Conservation (phyloP, 306 rosid genomes). For the Trifolium subterraneum region DNA sequence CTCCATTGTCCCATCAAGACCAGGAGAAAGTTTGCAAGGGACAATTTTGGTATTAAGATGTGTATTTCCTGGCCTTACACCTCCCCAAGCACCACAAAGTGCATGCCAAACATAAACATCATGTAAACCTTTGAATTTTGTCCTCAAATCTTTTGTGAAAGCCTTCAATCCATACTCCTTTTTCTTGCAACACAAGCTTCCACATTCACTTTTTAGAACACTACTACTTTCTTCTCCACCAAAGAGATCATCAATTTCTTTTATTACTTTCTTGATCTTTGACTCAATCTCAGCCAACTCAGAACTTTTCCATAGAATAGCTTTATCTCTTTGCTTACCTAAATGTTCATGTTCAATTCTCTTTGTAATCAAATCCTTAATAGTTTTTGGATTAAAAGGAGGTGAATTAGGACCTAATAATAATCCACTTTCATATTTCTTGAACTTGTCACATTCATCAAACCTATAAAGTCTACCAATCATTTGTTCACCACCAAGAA, state of each 20-base stretch:
- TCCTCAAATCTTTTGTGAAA: slow-evolving; percentile 74
- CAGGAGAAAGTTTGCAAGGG: slow-evolving; percentile 73
- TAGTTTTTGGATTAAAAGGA: slow-evolving; percentile 61
- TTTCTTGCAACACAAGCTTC: slow-evolving; percentile 31
- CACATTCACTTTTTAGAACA: slow-evolving; percentile 21
- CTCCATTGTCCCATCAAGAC: slow-evolving; percentile 75
- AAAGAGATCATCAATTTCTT: slow-evolving; percentile 62
- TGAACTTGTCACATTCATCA: slow-evolving; percentile 73
- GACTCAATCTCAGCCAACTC: slow-evolving; percentile 47
- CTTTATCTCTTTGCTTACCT: slow-evolving; percentile 51
- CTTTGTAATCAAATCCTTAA: slow-evolving; percentile 57
- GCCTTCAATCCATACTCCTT: slow-evolving; percentile 70
- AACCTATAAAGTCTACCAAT: slow-evolving; percentile 71
- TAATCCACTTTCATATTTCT: slow-evolving; percentile 62
- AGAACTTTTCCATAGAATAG: slow-evolving; percentile 40
- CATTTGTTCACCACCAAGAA: slow-evolving; percentile 82
- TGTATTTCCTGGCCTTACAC: slow-evolving; percentile 82
- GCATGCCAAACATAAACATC: slow-evolving; percentile 92
- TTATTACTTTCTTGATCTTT: slow-evolving; percentile 49
- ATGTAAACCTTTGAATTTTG: slow-evolving; percentile 68
- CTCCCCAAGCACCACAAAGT: slow-evolving; percentile 92
- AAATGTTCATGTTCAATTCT: slow-evolving; percentile 67
- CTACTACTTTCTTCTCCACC: slow-evolving; percentile 47
- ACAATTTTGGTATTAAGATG: slow-evolving; percentile 55
- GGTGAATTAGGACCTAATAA: slow-evolving; percentile 62